Percentiles rank a stretch among this genome's conserved stretches.
These are phyloP conservation scores for Paraleonurus japonicus DNA, from an alignment of 257 asterid genomes.

Conservation along the genomic window DNA sequence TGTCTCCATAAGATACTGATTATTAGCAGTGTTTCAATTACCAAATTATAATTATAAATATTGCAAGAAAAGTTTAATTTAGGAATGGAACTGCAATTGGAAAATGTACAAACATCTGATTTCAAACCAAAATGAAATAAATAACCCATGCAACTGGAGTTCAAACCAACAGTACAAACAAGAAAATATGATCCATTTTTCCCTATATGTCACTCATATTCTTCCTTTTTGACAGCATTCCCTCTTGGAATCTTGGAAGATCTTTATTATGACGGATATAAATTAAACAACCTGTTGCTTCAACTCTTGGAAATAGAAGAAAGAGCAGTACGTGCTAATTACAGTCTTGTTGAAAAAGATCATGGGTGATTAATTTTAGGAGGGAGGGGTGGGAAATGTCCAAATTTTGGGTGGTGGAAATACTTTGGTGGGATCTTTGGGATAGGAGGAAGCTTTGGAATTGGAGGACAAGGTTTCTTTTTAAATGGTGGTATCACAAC, in stretches of 20 bases:
- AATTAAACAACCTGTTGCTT: conserved; percentile 19
- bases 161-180: conserved; percentile 27
- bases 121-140: conserved; percentile 25
- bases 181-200: conserved; percentile 14
- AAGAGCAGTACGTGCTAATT: conserved; percentile 19
- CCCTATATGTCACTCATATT: conserved; percentile 19
- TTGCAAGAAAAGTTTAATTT: conserved; percentile 5
- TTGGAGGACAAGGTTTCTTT: conserved; percentile 64
- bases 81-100: background rate
- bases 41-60: background rate
- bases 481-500: conserved; percentile 40
- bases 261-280: conserved; percentile 15
- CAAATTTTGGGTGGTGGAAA: conserved; percentile 62
- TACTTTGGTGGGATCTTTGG: conserved; percentile 60
- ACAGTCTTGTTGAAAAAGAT: conserved; percentile 22
- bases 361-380: conserved; percentile 39
- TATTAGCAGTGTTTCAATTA: background rate
- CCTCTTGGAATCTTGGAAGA: conserved; percentile 12
- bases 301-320: conserved; percentile 10
- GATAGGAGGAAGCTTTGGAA: conserved; percentile 52
- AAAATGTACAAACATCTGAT: conserved; percentile 27
- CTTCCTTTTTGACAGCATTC: conserved; percentile 12
- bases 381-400: conserved; percentile 59
- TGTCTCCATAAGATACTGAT: background rate
- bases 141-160: conserved; percentile 17